Evolutionary conservation across 2,329 filamentous ascomycete species (phyloP).

Genomic region (Ophiostoma populinum): DNA sequence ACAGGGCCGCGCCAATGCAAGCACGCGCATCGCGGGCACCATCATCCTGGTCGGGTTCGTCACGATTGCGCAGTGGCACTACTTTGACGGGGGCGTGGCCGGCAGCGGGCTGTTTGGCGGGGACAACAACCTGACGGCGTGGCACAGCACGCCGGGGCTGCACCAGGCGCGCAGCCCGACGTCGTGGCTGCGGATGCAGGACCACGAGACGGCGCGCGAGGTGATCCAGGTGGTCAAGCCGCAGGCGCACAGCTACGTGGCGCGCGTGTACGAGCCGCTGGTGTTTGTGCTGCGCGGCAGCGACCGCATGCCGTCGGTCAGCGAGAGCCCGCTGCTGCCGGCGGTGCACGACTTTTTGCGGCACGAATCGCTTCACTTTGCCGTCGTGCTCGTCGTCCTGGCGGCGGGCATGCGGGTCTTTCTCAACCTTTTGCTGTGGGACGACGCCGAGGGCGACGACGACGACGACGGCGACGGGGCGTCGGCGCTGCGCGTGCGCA

Average conservation of each 20-base stretch:
- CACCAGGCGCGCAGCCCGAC: constrained; percentile 61
- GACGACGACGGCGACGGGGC: constrained; percentile 15
- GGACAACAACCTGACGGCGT: constrained; percentile 12
- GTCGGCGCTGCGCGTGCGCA: constrained; percentile 40
- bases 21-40: constrained; percentile 59
- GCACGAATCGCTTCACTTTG: constrained; percentile 39
- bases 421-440: constrained; percentile 49
- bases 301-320: constrained; percentile 40
- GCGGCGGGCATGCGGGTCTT: constrained; percentile 49
- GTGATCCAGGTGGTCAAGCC: constrained; percentile 64
- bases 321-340: constrained; percentile 32
- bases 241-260: constrained; percentile 51
- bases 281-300: constrained; percentile 55
- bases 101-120: background rate
- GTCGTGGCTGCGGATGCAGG: constrained; percentile 61
- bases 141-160: constrained; percentile 27
- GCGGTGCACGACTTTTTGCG: constrained; percentile 51
- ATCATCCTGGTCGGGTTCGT: constrained; percentile 57
- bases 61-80: constrained; percentile 60
- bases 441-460: constrained; percentile 19
- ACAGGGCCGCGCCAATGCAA: constrained; percentile 47
- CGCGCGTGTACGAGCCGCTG: constrained; percentile 57
- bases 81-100: constrained; percentile 40
- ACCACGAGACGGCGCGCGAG: constrained; percentile 61
- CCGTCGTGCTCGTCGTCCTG: constrained; percentile 44